Evolutionary conservation across 1,284 basidiomycete species (phyloP).

Genomic region (Sporisorium exsertum): DNA sequence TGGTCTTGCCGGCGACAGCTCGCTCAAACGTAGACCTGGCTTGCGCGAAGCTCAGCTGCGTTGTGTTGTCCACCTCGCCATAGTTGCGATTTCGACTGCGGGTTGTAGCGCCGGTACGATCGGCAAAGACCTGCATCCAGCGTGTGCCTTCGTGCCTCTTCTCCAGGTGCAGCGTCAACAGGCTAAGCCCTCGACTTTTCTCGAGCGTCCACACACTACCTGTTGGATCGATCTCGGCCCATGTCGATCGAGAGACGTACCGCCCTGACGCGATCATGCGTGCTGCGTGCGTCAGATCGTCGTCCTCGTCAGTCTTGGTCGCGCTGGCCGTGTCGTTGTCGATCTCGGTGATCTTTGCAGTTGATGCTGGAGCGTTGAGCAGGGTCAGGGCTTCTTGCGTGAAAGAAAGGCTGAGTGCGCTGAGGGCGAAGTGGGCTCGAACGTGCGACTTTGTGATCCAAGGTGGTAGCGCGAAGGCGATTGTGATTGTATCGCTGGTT

Average conservation of each 20-base stretch:
- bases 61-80: conserved; percentile 1
- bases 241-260: conserved; percentile 51
- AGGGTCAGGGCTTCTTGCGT: conserved; percentile 68
- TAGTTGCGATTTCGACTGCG: conserved; percentile 5
- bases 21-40: conserved; percentile 18
- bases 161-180: conserved; percentile 61
- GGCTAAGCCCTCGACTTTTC: conserved; percentile 14
- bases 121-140: conserved; percentile 84
- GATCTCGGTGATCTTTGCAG: conserved; percentile 75
- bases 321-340: background rate
- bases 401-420: conserved; percentile 78
- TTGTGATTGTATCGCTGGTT: conserved; percentile 81
- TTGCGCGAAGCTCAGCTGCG: conserved; percentile 35
- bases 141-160: conserved; percentile 74
- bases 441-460: conserved; percentile 63
- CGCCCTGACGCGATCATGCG: conserved; percentile 36
- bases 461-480: conserved; percentile 83
- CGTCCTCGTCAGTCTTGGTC: conserved; percentile 1
- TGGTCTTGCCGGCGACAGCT: conserved; percentile 7
- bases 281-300: conserved; percentile 33
- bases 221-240: conserved; percentile 56
- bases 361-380: conserved; percentile 1
- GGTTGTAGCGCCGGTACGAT: conserved; percentile 11
- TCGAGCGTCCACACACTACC: conserved; percentile 61
- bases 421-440: conserved; percentile 75